phyloP scores from a whole-genome alignment of 169 alveolate species.

The Fabrea salina region DNA sequence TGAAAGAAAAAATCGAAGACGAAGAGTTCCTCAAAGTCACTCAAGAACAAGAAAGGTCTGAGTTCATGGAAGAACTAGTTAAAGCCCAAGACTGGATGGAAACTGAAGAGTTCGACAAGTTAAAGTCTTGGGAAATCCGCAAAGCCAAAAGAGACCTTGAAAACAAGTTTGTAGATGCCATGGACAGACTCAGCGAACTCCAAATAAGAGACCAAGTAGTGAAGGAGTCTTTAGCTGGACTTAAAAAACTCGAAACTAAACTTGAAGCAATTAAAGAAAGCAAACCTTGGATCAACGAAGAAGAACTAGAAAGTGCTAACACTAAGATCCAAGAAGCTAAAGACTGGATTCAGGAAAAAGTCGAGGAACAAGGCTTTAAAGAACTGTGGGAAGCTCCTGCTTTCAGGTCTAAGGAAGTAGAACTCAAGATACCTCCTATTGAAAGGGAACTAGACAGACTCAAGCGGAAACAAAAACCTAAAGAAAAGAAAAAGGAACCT shows the following conservation, averaged over 20 bases:
- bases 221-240: background rate
- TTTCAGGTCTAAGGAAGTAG: background rate
- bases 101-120: background rate
- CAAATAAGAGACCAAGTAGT: background rate
- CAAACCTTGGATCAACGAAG: conserved; percentile 10
- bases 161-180: background rate
- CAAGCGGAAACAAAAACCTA: conserved; percentile 13
- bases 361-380: background rate
- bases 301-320: background rate
- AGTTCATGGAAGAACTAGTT: background rate
- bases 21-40: conserved; percentile 13
- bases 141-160: background rate
- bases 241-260: background rate
- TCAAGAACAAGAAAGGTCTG: background rate
- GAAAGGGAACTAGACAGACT: conserved; percentile 17
- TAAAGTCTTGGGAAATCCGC: background rate
- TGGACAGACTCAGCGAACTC: conserved; percentile 10
- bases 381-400: conserved; percentile 5
- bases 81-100: background rate
- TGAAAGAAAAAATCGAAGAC: conserved; percentile 26
- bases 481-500: no score
- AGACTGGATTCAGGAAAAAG: conserved; percentile 23
- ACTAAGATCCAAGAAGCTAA: background rate
- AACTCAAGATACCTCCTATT: background rate
- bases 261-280: background rate